A percentile compares a stretch with the other conserved stretches of the same genome.
Evolutionary conservation across 345 rosid genomes (phyloP).

Genomic region (Citrus medica): DNA sequence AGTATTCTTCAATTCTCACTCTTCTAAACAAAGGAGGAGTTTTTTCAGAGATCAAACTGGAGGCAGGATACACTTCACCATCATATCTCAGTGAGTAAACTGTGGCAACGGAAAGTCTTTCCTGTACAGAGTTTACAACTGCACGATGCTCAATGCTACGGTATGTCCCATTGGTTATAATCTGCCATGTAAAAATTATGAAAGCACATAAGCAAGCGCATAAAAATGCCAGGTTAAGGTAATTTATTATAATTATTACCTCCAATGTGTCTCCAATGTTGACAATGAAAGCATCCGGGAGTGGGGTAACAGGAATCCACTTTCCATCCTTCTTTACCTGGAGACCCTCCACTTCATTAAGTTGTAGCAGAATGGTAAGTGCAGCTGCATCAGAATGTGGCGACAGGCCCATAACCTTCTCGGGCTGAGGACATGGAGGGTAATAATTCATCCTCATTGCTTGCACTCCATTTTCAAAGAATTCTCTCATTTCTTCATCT

Average conservation of each 20-base stretch:
- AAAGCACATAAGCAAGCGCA: not conserved
- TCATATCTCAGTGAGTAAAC: not conserved
- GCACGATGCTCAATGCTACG: no score
- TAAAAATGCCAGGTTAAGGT: not conserved
- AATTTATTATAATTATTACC: not conserved
- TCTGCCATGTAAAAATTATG: slow-evolving; percentile 18
- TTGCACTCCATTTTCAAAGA: not conserved
- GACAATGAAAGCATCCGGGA: no score
- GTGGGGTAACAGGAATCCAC: no score
- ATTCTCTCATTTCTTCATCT: no score
- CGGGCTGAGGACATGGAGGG: slow-evolving; percentile 35
- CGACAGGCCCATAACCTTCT: not conserved
- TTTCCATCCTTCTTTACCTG: no score
- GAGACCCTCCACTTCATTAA: no score
- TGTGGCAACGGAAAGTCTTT: not conserved
- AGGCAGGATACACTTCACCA: not conserved
- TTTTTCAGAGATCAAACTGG: slow-evolving; percentile 28
- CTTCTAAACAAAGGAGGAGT: slow-evolving; percentile 31
- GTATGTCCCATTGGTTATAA: slow-evolving; percentile 8
- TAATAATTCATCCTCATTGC: slow-evolving; percentile 31
- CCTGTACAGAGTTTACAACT: no score
- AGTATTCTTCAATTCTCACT: not conserved
- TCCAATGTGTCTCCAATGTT: not conserved
- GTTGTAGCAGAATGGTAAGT: not conserved
- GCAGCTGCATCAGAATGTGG: not conserved